phyloP scores from a whole-genome alignment of 2,329 filamentous ascomycete species.

The Pezicula radicicola region DNA sequence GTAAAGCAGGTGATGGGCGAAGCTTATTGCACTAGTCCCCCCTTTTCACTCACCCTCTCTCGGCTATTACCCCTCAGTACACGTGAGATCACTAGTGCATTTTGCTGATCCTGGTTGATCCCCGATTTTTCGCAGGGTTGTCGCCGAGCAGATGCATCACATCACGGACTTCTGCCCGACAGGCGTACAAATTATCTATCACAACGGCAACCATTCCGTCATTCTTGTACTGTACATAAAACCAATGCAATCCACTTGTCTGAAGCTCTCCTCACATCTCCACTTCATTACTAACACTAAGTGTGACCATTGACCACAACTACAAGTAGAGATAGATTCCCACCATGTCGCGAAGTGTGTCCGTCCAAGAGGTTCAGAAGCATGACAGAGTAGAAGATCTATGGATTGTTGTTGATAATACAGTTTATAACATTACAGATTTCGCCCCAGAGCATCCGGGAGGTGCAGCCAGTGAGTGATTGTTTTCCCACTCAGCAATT shows the following conservation, averaged over 20 bases:
- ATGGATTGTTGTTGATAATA: constrained; percentile 68
- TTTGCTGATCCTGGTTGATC: too few species aligned
- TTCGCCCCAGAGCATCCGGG: constrained; percentile 65
- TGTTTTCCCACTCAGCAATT: constrained; percentile 1
- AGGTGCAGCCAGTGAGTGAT: constrained; percentile 46
- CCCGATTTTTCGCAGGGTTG: too few species aligned
- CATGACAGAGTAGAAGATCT: constrained; percentile 48
- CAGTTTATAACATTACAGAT: constrained; percentile 65
- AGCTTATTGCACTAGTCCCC: too few species aligned
- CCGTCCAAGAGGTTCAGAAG: constrained; percentile 39
- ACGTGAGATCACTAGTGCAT: too few species aligned
- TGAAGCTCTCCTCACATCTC: not conserved
- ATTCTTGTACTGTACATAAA: not conserved
- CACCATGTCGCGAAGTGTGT: constrained; percentile 27
- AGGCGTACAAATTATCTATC: too few species aligned
- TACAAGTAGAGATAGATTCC: not conserved
- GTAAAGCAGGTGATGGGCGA: too few species aligned
- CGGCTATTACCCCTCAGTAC: too few species aligned
- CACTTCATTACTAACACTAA: not conserved
- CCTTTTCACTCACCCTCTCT: too few species aligned
- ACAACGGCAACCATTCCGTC: not conserved
- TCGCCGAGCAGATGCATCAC: too few species aligned
- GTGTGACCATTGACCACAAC: not conserved
- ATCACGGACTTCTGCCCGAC: too few species aligned
- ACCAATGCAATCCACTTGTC: not conserved